These are phyloP conservation scores for Flaveria linearis DNA, from an alignment of 129 eudicot genomes.

Conservation along the genomic window DNA sequence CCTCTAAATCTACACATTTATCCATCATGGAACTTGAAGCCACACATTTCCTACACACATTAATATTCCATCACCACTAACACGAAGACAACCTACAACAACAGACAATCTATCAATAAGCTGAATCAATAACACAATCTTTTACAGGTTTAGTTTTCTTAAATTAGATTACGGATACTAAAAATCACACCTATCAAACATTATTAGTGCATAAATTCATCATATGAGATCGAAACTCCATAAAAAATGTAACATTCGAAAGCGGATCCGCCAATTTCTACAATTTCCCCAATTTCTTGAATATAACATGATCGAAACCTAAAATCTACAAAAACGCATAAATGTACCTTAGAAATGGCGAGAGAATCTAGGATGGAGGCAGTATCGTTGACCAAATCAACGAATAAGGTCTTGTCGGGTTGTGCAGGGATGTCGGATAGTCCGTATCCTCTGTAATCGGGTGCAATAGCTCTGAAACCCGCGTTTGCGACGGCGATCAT, in stretches of 20 bases:
- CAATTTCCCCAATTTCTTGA: not conserved
- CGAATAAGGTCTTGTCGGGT: constrained; percentile 38
- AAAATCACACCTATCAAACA: too few species aligned
- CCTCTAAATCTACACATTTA: too few species aligned
- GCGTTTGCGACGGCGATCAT: constrained; percentile 48
- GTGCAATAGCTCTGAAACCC: constrained; percentile 44
- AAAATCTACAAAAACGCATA: not conserved
- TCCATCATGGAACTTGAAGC: too few species aligned
- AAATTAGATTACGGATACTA: too few species aligned
- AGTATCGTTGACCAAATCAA: constrained; percentile 39
- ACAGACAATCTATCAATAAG: too few species aligned
- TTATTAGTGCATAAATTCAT: too few species aligned
- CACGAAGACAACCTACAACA: too few species aligned
- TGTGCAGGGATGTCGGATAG: constrained; percentile 43
- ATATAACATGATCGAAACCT: not conserved
- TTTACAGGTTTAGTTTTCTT: too few species aligned
- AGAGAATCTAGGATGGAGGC: constrained; percentile 42
- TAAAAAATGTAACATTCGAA: not conserved
- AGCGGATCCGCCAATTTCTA: not conserved
- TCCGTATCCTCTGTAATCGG: constrained; percentile 50
- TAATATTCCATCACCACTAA: too few species aligned
- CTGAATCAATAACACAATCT: too few species aligned
- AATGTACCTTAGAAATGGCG: constrained; percentile 41
- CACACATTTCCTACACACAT: too few species aligned
- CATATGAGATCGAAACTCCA: too few species aligned